Evolutionary conservation across 2,329 filamentous ascomycete genomes (phyloP), one percentile per base, ranked within the genome.

Genomic region (Fusarium globosum): DNA sequence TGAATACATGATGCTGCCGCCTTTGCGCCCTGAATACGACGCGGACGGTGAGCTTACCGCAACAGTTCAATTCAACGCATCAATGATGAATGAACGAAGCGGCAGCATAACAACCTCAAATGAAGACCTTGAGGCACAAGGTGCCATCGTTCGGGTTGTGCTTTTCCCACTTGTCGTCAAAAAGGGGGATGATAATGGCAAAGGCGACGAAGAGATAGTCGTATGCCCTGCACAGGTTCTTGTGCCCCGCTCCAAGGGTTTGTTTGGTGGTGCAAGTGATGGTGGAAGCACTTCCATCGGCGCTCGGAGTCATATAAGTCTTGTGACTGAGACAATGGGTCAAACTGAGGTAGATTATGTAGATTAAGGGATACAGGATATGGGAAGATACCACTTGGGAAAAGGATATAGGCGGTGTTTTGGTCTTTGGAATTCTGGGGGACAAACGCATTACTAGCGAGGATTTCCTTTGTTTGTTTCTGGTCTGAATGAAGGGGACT

Each of bases 1-100:
- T 42, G 96, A 98, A 85, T 99, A 97, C 85, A 96, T 97, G 86
- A 99, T 99, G 96, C 91, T 98, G 23, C 96, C 96, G 35, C 96
- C 96, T 9, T 87, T 97, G 63, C 94, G 96, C 82, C 96, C 96
- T 28, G 95, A 98, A 82, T 98, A 97, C 83, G 95, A 98, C 82
- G 92, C 91, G 77, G 94, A 96, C 72, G 96, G 96, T 76, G 96
- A 98, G 79, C 89, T 99, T 14, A 88, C 92, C 21, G 93, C 94
- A 61, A 96, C 95, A 64, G 94, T 98, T 15, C 88, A 91, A 68
- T 99, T 99, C 89, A 97, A 97, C 79, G 93, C 96, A 3, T 90
- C 93, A 38, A 89, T 97, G 79, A 98, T 99, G 96, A 97, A 96
- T 79, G 96, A 98, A 85, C 92, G 94, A 65, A 94, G 92, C 68